Evolutionary conservation across 495 filamentous ascomycete genomes (phyloP).

Genomic region (Monascus purpureus): DNA sequence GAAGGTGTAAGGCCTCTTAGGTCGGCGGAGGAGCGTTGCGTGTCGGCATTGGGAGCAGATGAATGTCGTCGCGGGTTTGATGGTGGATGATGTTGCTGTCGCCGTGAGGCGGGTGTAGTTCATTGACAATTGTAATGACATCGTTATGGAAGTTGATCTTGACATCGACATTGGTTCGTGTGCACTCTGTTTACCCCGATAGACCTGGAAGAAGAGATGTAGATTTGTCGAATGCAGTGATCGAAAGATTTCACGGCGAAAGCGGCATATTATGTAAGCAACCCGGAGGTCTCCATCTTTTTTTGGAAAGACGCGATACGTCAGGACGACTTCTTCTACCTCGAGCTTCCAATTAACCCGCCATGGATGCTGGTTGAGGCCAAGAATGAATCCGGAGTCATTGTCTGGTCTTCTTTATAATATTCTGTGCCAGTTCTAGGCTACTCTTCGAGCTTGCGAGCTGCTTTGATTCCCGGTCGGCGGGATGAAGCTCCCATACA

Average conservation of each 20-base stretch:
- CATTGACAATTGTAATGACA: conserved; percentile 22
- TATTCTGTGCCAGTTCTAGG: too few relatives aligned
- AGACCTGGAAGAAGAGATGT: too few relatives aligned
- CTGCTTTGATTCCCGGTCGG: conserved; percentile 3
- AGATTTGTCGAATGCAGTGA: too few relatives aligned
- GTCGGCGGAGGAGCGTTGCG: conserved; percentile 78
- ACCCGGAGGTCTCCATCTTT: neutral
- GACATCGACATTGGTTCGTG: too few relatives aligned
- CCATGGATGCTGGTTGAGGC: too few relatives aligned
- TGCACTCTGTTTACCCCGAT: too few relatives aligned
- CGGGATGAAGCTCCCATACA: conserved; percentile 22
- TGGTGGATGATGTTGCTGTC: conserved; percentile 17
- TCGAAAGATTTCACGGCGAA: conserved; percentile 1
- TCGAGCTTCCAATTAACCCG: too few relatives aligned
- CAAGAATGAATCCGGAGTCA: too few relatives aligned
- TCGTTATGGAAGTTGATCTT: too few relatives aligned
- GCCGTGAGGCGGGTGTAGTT: conserved; percentile 28
- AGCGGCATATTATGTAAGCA: conserved; percentile 5
- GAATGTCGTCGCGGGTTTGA: conserved; percentile 24
- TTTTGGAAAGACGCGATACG: too few relatives aligned
- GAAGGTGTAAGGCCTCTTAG: conserved; percentile 86
- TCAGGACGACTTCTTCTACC: too few relatives aligned
- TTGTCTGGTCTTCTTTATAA: too few relatives aligned
- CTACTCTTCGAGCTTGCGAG: conserved; percentile 6
- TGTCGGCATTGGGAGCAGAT: conserved; percentile 47